These are phyloP conservation scores for Cladosporium phlei DNA, from an alignment of 2,329 filamentous ascomycete genomes.

Conservation along the genomic window DNA sequence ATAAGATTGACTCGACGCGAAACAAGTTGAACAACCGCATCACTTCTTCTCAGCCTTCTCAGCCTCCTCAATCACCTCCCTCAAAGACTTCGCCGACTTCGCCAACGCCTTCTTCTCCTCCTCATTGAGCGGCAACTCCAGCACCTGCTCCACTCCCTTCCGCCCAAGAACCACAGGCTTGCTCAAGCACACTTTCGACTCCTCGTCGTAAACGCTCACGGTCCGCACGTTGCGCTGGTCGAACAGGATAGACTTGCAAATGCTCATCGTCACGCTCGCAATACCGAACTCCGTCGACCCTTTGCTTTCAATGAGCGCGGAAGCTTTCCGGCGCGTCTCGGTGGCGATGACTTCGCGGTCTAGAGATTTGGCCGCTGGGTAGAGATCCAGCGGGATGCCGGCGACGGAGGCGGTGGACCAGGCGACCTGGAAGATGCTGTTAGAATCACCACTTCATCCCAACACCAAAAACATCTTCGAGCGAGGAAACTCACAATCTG, in stretches of 20 bases:
- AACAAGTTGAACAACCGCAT: too few relatives aligned
- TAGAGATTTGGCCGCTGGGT: constrained; percentile 28
- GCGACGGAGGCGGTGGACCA: constrained; percentile 44
- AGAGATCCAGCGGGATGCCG: constrained; percentile 36
- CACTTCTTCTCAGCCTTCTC: constrained; percentile 29
- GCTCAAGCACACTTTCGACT: constrained; percentile 47
- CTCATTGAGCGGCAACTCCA: constrained; percentile 34
- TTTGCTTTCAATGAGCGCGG: constrained; percentile 47
- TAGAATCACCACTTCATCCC: not conserved
- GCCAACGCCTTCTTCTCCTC: constrained; percentile 31
- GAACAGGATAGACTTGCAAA: constrained; percentile 49
- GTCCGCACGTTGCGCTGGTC: constrained; percentile 46
- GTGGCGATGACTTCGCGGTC: constrained; percentile 36
- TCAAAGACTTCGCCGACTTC: constrained; percentile 34
- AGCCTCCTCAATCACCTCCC: constrained; percentile 34
- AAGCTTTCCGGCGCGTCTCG: constrained; percentile 45
- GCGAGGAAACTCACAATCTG: constrained; percentile 36
- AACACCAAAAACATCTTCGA: not conserved
- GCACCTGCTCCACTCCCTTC: constrained; percentile 41
- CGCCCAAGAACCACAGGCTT: constrained; percentile 48
- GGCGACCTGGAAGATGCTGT: constrained; percentile 26
- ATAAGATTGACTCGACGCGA: too few relatives aligned
- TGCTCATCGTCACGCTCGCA: constrained; percentile 43
- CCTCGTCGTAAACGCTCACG: constrained; percentile 47
- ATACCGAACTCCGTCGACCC: constrained; percentile 50